Evolutionary conservation across 495 filamentous ascomycete species (phyloP).

Genomic region (Xeromyces bisporus): DNA sequence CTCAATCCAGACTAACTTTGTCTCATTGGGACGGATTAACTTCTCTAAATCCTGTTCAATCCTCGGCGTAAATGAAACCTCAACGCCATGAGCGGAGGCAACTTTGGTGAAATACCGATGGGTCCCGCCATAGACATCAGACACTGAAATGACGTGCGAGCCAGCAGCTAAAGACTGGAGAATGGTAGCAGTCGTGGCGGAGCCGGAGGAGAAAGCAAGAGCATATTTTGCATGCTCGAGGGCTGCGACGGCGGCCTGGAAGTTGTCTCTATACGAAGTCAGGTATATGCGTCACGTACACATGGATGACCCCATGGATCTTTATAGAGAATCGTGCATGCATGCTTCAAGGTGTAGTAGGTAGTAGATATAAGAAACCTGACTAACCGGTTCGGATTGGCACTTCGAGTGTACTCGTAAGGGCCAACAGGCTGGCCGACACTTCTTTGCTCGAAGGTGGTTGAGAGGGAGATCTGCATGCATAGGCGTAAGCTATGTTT

Average conservation of each 20-base stretch:
- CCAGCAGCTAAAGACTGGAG: constrained; percentile 84
- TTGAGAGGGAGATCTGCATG: constrained; percentile 76
- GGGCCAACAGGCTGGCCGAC: constrained; percentile 71
- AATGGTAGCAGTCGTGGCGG: constrained; percentile 81
- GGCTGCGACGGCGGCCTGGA: constrained; percentile 78
- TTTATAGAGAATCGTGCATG: no score
- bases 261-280: constrained; percentile 49
- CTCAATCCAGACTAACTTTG: constrained; percentile 96
- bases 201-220: constrained; percentile 88
- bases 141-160: constrained; percentile 88
- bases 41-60: constrained; percentile 75
- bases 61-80: constrained; percentile 80
- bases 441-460: constrained; percentile 74
- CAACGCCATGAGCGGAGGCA: constrained; percentile 80
- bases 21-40: constrained; percentile 64
- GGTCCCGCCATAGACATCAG: constrained; percentile 94
- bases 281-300: constrained; percentile 1
- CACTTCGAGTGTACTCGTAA: constrained; percentile 82
- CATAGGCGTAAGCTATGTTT: constrained; percentile 4
- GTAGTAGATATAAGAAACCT: background rate
- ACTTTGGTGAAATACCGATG: constrained; percentile 99
- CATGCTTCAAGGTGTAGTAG: no score
- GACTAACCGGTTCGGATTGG: constrained; percentile 71
- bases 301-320: background rate
- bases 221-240: constrained; percentile 87